Evolutionary conservation across 169 alveolate genomes (phyloP).

Genomic region (Fabrea salina): DNA sequence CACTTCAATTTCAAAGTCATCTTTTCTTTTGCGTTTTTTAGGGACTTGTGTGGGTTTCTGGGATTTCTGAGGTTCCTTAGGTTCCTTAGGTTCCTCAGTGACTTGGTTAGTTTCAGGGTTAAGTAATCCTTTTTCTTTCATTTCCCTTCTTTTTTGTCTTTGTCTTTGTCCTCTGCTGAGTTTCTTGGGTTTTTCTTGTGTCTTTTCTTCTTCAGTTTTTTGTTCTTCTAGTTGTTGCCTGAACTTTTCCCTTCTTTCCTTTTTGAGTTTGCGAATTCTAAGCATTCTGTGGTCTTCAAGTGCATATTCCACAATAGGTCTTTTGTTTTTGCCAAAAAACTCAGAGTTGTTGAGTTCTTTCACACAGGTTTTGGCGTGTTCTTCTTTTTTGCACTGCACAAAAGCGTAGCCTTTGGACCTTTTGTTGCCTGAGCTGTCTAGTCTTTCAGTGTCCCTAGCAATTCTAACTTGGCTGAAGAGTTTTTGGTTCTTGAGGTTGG

Average conservation of each 20-base stretch:
- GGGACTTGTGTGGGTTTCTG: not conserved
- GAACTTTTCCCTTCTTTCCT: not conserved
- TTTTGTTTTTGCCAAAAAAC: not conserved
- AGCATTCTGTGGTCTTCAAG: constrained; percentile 19
- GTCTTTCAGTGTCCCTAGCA: not conserved
- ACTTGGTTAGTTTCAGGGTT: too few species aligned
- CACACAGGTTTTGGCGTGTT: not conserved
- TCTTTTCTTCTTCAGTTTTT: not conserved
- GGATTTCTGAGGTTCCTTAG: not conserved
- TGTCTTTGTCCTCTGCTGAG: constrained; percentile 1
- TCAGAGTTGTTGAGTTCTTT: not conserved
- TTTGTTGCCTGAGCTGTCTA: not conserved
- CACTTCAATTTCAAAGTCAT: not conserved
- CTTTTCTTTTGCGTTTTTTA: not conserved
- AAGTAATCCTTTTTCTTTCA: not conserved
- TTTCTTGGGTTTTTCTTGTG: not conserved
- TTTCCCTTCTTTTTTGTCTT: constrained; percentile 2
- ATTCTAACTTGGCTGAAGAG: not conserved
- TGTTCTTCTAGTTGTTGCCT: not conserved
- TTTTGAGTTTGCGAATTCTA: constrained; percentile 1
- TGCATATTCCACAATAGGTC: constrained; percentile 15
- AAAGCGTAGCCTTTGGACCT: constrained; percentile 9
- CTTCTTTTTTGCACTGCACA: constrained; percentile 11
- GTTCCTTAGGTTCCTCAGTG: too few species aligned
- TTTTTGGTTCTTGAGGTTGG: not conserved